Evolutionary conservation across 495 filamentous ascomycete species (phyloP).

Genomic region (Penicillium coprophilum): DNA sequence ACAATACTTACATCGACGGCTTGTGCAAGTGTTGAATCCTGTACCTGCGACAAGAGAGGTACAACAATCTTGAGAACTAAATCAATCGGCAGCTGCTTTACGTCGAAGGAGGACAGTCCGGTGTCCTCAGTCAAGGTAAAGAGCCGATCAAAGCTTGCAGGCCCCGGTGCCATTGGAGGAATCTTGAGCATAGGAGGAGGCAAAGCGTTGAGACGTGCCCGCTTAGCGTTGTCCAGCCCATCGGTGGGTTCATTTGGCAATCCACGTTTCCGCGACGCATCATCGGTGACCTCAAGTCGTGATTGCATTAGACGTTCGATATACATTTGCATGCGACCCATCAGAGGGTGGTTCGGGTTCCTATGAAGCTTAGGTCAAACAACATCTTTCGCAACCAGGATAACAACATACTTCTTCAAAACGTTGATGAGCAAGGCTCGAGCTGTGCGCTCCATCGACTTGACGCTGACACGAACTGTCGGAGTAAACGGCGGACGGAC

Average conservation of each 20-base stretch:
- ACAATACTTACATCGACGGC: slow-evolving; percentile 57
- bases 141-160: slow-evolving; percentile 71
- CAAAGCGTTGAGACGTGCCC: slow-evolving; percentile 63
- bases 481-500: slow-evolving; percentile 74
- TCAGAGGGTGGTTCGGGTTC: slow-evolving; percentile 66
- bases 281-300: slow-evolving; percentile 70
- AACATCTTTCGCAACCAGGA: background rate
- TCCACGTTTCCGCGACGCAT: slow-evolving; percentile 69
- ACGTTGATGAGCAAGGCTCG: slow-evolving; percentile 78
- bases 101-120: slow-evolving; percentile 76
- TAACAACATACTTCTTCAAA: slow-evolving; percentile 60
- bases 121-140: slow-evolving; percentile 79
- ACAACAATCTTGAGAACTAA: slow-evolving; percentile 75
- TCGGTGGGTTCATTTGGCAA: slow-evolving; percentile 64
- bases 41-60: slow-evolving; percentile 63
- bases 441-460: slow-evolving; percentile 92
- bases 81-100: slow-evolving; percentile 68
- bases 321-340: slow-evolving; percentile 74
- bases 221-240: slow-evolving; percentile 66
- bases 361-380: slow-evolving; percentile 38
- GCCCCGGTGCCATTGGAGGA: slow-evolving; percentile 68
- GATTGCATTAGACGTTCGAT: slow-evolving; percentile 74
- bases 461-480: slow-evolving; percentile 74
- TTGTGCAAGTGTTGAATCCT: slow-evolving; percentile 61
- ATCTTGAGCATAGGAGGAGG: slow-evolving; percentile 53